phyloP scores from a whole-genome alignment of 1,139 yeast genomes.

The Sugiyamaella castrensis region DNA sequence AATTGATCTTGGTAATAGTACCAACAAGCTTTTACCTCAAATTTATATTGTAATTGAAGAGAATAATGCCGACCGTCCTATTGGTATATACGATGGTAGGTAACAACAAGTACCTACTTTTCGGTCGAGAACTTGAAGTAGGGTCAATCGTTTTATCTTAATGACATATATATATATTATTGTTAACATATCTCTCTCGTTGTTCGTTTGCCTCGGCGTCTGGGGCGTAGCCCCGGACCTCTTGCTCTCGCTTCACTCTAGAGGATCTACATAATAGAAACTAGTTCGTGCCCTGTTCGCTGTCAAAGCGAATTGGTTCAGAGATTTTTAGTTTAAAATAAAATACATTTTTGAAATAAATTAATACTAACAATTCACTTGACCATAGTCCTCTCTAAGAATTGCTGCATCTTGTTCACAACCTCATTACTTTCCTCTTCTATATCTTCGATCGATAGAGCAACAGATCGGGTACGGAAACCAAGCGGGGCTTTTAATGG shows the following conservation, averaged over 20 bases:
- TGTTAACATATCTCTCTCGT: no score
- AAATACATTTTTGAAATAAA: neutral
- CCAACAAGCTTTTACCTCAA: constrained; percentile 3
- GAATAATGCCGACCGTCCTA: neutral
- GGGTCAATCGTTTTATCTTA: no score
- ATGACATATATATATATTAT: no score
- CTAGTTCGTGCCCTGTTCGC: no score
- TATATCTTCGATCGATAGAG: constrained; percentile 23
- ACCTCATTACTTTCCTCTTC: constrained; percentile 21
- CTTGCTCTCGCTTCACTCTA: no score
- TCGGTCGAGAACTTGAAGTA: neutral
- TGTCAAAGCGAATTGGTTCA: neutral
- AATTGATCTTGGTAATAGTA: neutral
- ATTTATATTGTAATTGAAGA: constrained; percentile 9
- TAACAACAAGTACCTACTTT: neutral
- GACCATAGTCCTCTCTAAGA: constrained; percentile 3
- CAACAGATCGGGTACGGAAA: constrained; percentile 18
- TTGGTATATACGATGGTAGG: constrained; percentile 13
- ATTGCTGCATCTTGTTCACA: constrained; percentile 9
- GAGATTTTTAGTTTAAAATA: neutral
- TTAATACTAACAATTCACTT: neutral
- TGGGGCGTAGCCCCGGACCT: no score
- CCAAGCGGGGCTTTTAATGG: constrained; percentile 7
- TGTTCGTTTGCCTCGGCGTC: no score
- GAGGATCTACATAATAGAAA: no score